Conservation (phyloP, 192 early-diverging fungal species). For the Irineochytrium annulatum region DNA sequence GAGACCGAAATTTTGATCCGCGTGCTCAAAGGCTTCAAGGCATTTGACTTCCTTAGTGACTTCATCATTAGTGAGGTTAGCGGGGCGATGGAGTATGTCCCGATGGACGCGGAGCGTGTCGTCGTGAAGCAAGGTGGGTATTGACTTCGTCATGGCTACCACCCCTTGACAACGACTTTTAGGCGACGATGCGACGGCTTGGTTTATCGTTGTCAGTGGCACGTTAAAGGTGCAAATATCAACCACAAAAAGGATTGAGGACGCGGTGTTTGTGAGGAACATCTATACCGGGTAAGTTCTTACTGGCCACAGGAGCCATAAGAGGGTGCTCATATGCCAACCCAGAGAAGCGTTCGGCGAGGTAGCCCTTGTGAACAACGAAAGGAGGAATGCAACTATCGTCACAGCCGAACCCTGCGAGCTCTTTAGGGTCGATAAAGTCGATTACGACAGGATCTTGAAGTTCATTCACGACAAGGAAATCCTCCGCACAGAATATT, state of each 20-base stretch:
- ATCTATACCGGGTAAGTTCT: neutral
- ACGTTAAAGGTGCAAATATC: neutral
- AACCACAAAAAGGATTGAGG: neutral
- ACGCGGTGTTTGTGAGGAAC: neutral
- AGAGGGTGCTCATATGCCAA: no score
- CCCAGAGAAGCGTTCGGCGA: slow-evolving; percentile 48
- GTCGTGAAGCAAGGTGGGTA: neutral
- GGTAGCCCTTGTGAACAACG: slow-evolving; percentile 38
- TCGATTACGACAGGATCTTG: neutral
- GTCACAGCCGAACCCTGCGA: slow-evolving; percentile 27
- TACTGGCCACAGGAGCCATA: no score
- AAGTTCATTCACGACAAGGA: slow-evolving; percentile 1
- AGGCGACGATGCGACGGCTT: neutral
- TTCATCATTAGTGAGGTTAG: neutral
- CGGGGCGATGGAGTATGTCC: neutral
- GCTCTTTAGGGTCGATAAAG: slow-evolving; percentile 42
- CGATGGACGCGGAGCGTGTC: neutral
- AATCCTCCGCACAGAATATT: neutral
- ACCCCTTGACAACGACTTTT: neutral
- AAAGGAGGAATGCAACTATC: slow-evolving; percentile 39
- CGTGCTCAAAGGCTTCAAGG: neutral
- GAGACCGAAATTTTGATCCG: neutral
- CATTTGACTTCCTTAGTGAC: neutral
- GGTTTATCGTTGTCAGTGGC: neutral
- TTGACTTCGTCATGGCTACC: neutral